These are phyloP conservation scores for Fusarium anguioides DNA, from an alignment of 2,329 filamentous ascomycete species.

Conservation along the genomic window DNA sequence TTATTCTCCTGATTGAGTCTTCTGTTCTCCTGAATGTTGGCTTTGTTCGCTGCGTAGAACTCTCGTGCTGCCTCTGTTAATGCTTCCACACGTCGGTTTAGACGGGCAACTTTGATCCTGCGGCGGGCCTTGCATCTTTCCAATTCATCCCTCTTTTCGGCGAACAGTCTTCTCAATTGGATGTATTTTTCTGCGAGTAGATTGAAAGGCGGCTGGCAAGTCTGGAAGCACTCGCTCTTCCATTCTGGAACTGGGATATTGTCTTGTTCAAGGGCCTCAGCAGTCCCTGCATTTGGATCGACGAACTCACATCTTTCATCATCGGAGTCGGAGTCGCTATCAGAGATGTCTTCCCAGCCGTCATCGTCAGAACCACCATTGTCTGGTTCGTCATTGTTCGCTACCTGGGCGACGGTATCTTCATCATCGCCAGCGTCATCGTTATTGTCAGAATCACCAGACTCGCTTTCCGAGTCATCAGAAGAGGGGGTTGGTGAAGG, in stretches of 20 bases:
- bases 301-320: background rate
- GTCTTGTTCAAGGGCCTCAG: background rate
- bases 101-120: accelerated
- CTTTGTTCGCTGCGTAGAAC: background rate
- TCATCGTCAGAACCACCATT: background rate
- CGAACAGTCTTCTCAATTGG: background rate
- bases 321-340: too few species aligned
- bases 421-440: background rate
- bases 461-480: background rate
- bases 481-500: too few species aligned
- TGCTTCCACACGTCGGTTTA: accelerated
- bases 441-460: background rate
- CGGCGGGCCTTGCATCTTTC: background rate
- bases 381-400: background rate
- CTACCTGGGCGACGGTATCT: background rate
- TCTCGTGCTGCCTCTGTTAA: background rate
- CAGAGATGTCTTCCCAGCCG: background rate
- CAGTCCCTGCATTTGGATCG: accelerated
- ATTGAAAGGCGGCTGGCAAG: constrained; percentile 4
- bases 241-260: background rate
- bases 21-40: background rate
- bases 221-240: background rate
- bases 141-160: background rate
- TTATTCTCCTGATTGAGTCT: background rate
- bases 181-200: accelerated